Percentiles rank a stretch among this genome's conserved stretches.
Conservation (phyloP, 345 rosid genomes). For the Kernera saxatilis region DNA sequence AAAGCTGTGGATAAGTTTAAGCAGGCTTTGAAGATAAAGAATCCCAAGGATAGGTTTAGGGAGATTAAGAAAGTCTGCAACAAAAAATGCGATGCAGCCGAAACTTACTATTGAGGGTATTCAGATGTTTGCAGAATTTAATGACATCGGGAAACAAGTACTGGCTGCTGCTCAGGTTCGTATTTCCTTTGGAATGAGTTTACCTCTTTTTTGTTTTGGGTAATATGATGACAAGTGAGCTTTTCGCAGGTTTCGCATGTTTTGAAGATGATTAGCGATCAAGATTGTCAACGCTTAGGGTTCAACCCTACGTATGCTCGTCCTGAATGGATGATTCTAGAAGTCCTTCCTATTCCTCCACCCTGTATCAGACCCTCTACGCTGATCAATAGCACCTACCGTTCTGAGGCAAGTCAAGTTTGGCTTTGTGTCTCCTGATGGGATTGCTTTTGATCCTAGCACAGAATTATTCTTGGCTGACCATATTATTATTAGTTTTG, state of each 20-base stretch:
- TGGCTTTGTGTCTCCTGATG: too few relatives aligned
- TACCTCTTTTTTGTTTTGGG: background rate
- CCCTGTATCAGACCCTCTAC: conserved; percentile 95
- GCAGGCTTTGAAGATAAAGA: conserved; percentile 80
- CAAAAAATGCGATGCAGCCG: conserved; percentile 32
- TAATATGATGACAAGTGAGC: background rate
- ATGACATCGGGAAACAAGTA: too few relatives aligned
- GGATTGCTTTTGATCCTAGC: too few relatives aligned
- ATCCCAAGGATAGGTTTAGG: conserved; percentile 75
- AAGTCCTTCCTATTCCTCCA: conserved; percentile 93
- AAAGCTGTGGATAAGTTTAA: conserved; percentile 84
- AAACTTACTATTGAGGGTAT: too few relatives aligned
- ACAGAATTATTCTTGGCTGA: background rate
- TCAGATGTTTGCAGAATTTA: conserved; percentile 67
- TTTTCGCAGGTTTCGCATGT: conserved; percentile 65
- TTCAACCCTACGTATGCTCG: conserved; percentile 90
- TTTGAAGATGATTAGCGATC: conserved; percentile 83
- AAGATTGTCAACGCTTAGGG: conserved; percentile 71
- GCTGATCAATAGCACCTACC: conserved; percentile 78
- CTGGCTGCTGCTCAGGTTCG: too few relatives aligned
- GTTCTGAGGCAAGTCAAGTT: conserved; percentile 60
- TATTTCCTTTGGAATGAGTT: conserved; percentile 17
- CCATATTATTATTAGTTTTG: too few relatives aligned
- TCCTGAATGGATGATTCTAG: conserved; percentile 95
- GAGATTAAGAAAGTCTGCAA: conserved; percentile 33